Base-by-base conservation (phyloP, 805 yeast species). In the Pichia kluyveri region DNA sequence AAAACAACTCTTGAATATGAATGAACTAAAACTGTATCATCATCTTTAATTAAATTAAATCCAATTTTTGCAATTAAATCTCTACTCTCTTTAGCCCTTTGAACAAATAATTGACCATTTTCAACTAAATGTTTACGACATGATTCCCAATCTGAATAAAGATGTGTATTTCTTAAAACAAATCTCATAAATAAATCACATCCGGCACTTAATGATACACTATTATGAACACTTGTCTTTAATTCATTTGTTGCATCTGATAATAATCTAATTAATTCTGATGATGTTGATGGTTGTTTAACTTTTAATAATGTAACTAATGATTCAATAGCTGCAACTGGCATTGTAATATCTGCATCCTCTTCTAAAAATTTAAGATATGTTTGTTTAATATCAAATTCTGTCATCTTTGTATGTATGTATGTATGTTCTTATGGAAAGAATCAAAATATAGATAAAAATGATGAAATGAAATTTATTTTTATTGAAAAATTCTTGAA, bases 301-400 rank as follows among this genome's bases (percentile, higher is more conserved):
- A 82, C 79, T 54, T 82, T 76, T 30, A 91, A 68, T 67, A 93
- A 76, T 9, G 93, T 85, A 28, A 93, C 96, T 41, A 93, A 71
- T 12, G 96, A 80, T 69, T 93, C 98, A 60, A 93, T 93, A 36
- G 99, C 99, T 40, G 99, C 99, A 34, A 93, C 87, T 1, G 99
- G 99, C 97, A 90, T 93, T 7, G 99, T 90, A 81, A 93, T 86
- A 49, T 93, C 98, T n/a, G 86, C 75, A 67, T 93, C 97, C 44
- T 89, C 96, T 56, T 77, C 79, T 53, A 93, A 72, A 63, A 87
- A 89, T 61, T 77, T 76, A 49, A 87, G 73, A 62, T 93, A 93
- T 0, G 91, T 79, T 56, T 79, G 73, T 42, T 83, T 88, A 56
- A 93, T 88, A 64, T 90, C 95, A 62, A 93, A 89, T 32, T 69